These are phyloP conservation scores for Chrysanthemum makinoi DNA, from an alignment of 129 eudicot species.

Conservation along the genomic window DNA sequence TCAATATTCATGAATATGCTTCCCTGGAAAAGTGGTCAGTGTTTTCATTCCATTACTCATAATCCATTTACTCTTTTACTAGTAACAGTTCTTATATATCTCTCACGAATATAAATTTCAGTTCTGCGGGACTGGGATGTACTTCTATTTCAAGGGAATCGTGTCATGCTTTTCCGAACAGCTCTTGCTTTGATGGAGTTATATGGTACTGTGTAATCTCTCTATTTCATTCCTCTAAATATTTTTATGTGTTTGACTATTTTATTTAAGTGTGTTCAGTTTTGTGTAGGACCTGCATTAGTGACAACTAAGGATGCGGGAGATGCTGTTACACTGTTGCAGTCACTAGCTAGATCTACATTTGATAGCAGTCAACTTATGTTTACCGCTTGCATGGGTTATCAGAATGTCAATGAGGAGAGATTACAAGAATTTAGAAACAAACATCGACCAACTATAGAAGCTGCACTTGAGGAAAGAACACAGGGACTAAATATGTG, in stretches of 20 bases:
- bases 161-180: no score
- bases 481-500: constrained; percentile 55
- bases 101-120: no score
- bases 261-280: constrained; percentile 29
- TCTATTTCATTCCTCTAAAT: no score
- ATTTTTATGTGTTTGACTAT: constrained; percentile 1
- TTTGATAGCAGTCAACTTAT: constrained; percentile 99
- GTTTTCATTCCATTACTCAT: no score
- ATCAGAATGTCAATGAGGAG: constrained; percentile 71
- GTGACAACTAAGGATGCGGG: constrained; percentile 99
- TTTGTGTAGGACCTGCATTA: constrained; percentile 89
- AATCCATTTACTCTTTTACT: no score
- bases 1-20: no score
- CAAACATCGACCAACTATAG: constrained; percentile 87
- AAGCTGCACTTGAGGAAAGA: constrained; percentile 72
- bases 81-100: no score
- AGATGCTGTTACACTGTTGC: constrained; percentile 90
- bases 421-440: constrained; percentile 69
- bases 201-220: no score
- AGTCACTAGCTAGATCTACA: constrained; percentile 92
- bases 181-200: no score
- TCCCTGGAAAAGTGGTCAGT: no score
- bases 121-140: no score
- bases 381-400: constrained; percentile 97
- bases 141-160: no score